These are phyloP conservation scores for Gamarada debralockiae DNA, from an alignment of 495 filamentous ascomycete genomes.

Conservation along the genomic window DNA sequence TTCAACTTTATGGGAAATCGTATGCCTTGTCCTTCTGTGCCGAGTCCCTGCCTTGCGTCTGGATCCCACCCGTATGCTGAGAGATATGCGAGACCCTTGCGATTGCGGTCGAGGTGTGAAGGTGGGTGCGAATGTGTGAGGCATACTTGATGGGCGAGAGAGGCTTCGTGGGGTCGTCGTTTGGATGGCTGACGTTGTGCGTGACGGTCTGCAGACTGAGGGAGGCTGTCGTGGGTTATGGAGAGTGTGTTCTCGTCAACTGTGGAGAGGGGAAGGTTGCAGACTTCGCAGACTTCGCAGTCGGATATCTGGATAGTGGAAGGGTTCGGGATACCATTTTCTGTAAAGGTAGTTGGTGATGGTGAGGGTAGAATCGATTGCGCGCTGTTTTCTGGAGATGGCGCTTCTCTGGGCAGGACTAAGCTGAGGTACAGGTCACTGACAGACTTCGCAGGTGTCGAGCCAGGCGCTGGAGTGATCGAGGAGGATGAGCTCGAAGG, in stretches of 20 bases:
- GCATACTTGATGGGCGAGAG: conserved; percentile 78
- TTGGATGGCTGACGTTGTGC: not conserved
- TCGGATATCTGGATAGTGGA: not conserved
- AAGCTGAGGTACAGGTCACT: conserved; percentile 69
- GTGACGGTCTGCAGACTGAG: not conserved
- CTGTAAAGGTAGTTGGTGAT: conserved; percentile 7
- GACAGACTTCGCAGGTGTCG: conserved; percentile 38
- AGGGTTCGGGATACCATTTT: not conserved
- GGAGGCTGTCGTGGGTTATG: not conserved
- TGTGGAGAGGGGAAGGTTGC: conserved; percentile 49
- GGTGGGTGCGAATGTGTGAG: conserved; percentile 80
- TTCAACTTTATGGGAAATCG: conserved; percentile 69
- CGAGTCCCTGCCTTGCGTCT: conserved; percentile 71
- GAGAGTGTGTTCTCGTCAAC: conserved; percentile 5
- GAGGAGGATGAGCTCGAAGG: conserved; percentile 45
- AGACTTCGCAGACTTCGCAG: conserved; percentile 48
- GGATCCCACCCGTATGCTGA: conserved; percentile 84
- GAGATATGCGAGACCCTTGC: conserved; percentile 72
- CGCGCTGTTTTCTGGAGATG: conserved; percentile 1
- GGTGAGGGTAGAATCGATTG: conserved; percentile 18
- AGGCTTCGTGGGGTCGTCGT: conserved; percentile 56
- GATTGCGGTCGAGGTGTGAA: conserved; percentile 73
- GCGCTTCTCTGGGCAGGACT: conserved; percentile 49
- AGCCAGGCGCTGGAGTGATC: conserved; percentile 36
- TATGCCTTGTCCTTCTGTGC: conserved; percentile 66